Percentiles rank a stretch among this genome's conserved stretches.
Conservation (phyloP, 208 protist genomes). For the Lotmaria passim region DNA sequence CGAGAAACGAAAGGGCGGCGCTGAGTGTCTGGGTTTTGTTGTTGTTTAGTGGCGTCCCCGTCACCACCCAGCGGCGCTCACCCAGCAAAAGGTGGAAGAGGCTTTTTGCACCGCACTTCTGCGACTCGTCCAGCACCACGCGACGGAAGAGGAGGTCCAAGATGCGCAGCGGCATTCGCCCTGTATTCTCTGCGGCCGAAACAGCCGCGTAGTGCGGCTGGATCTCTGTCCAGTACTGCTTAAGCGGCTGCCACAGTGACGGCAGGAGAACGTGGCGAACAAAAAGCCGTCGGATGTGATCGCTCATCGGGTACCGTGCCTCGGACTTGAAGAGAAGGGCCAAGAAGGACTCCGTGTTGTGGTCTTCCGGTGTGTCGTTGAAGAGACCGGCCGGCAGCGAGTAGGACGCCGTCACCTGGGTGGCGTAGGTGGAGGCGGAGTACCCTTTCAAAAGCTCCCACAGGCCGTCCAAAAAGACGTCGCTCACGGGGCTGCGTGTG, state of each 20-base stretch:
- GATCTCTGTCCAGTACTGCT: conserved; percentile 17
- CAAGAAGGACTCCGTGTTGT: conserved; percentile 4
- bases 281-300: conserved; percentile 12
- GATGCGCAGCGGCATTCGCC: conserved; percentile 30
- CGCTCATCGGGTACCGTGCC: conserved; percentile 6
- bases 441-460: conserved; percentile 30
- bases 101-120: conserved; percentile 41
- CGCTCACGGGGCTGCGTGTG: neutral
- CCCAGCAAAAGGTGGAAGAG: conserved; percentile 44
- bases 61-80: conserved; percentile 54
- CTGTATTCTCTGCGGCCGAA: conserved; percentile 10
- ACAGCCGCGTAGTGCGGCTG: conserved; percentile 20
- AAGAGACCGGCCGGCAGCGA: conserved; percentile 1
- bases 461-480: conserved; percentile 34
- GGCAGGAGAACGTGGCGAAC: conserved; percentile 30
- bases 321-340: conserved; percentile 6
- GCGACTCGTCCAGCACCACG: conserved; percentile 63
- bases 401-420: neutral
- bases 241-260: conserved; percentile 17
- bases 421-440: neutral
- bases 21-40: conserved; percentile 38
- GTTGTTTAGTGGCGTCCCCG: conserved; percentile 70
- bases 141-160: conserved; percentile 55
- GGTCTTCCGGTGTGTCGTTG: neutral
- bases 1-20: conserved; percentile 33